phyloP scores from a whole-genome alignment of 2,329 filamentous ascomycete genomes.

The Drechslerella stenobrocha region DNA sequence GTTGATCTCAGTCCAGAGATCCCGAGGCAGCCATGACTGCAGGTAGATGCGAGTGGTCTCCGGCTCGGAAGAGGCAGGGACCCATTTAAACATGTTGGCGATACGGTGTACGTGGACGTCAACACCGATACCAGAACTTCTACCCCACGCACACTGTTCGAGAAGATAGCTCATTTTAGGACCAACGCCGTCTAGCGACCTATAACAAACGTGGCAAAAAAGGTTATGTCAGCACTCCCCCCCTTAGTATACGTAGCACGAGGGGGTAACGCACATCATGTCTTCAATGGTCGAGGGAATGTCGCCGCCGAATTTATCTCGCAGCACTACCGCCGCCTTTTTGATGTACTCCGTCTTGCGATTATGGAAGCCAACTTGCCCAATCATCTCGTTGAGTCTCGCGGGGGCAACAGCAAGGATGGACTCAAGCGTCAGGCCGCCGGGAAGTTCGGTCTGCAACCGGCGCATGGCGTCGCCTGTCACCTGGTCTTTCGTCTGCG shows the following conservation, averaged over 20 bases:
- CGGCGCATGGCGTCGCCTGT: slow-evolving; percentile 80
- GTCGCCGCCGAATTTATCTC: slow-evolving; percentile 71
- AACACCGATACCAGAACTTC: slow-evolving; percentile 78
- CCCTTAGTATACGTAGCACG: no score
- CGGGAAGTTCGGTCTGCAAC: slow-evolving; percentile 71
- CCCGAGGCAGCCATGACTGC: slow-evolving; percentile 78
- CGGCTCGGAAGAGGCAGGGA: slow-evolving; percentile 72
- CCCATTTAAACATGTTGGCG: slow-evolving; percentile 90
- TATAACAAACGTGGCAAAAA: slow-evolving; percentile 2
- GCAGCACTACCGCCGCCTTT: slow-evolving; percentile 70
- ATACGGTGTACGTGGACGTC: slow-evolving; percentile 95
- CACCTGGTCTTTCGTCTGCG: slow-evolving; percentile 90
- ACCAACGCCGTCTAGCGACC: slow-evolving; percentile 67
- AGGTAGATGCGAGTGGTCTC: slow-evolving; percentile 78
- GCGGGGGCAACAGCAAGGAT: slow-evolving; percentile 71
- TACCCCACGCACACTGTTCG: slow-evolving; percentile 73
- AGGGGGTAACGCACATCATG: slow-evolving; percentile 65
- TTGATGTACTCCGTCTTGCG: slow-evolving; percentile 88
- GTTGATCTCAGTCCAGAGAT: slow-evolving; percentile 92
- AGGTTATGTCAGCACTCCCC: neutral
- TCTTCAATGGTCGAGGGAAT: slow-evolving; percentile 78
- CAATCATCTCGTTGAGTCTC: slow-evolving; percentile 72
- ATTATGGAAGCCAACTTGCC: slow-evolving; percentile 88
- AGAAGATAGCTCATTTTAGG: slow-evolving; percentile 95
- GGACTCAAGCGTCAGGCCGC: slow-evolving; percentile 73